Evolutionary conservation across 78 protist species (phyloP).

Genomic region (Emiliania huxleyi): DNA sequence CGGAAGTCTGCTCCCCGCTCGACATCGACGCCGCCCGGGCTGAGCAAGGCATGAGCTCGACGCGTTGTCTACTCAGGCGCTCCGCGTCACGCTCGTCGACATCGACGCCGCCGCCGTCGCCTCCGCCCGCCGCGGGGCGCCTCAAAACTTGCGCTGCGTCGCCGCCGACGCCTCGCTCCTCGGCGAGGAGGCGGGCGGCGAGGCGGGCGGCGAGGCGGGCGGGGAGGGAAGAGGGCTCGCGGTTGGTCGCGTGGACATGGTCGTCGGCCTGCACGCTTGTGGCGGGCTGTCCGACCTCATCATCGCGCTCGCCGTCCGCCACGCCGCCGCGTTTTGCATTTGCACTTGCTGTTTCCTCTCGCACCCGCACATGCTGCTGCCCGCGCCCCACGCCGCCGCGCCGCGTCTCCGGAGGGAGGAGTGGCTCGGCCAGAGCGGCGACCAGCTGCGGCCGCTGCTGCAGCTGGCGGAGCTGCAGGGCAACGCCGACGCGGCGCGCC

Average conservation of each 20-base stretch:
- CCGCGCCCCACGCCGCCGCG: not conserved
- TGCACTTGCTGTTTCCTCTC: not conserved
- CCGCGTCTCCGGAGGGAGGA: not conserved
- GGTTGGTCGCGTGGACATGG: not conserved
- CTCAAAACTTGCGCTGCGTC: not conserved
- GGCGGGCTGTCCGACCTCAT: not conserved
- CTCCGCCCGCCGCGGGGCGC: not conserved
- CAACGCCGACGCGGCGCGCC: not conserved
- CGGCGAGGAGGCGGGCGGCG: not conserved
- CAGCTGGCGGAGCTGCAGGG: not conserved
- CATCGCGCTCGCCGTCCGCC: not conserved
- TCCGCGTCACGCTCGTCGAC: not conserved
- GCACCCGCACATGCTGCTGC: not conserved
- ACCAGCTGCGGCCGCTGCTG: not conserved
- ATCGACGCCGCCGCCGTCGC: not conserved
- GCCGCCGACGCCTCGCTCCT: not conserved
- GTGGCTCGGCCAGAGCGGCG: not conserved
- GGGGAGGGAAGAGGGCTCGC: not conserved
- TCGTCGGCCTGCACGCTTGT: constrained; percentile 1
- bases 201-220: not conserved
- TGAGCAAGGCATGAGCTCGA: no score
- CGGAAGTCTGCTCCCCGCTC: not conserved
- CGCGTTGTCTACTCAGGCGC: no score
- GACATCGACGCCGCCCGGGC: no score
- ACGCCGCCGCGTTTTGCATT: not conserved